Base-by-base conservation (phyloP, 2,329 filamentous ascomycete genomes). In the Sordariomycetes sp. region DNA sequence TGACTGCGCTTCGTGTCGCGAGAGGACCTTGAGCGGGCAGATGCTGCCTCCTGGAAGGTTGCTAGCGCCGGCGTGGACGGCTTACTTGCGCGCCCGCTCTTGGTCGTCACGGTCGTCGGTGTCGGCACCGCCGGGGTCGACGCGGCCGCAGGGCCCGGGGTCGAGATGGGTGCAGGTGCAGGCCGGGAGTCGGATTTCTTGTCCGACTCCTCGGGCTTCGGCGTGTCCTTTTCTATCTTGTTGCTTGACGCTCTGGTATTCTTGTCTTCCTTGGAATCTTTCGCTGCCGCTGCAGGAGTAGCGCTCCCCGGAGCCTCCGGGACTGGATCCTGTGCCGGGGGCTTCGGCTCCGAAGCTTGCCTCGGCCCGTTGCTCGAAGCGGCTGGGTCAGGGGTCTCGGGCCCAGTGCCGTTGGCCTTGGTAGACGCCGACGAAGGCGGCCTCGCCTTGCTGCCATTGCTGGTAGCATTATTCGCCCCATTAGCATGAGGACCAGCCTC, bases 1-100 rank as follows among this genome's bases (percentile, higher is more conserved):
- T 84, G 80, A 58, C 76, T 81, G 60, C 81, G 76, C 70, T 81
- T 85, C 24, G 40, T 22, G 11, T 20, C 28, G 28, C 82, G 75
- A 1, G 81, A 77, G 1, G 80, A 76, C 57, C 83, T 72, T 18
- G 82, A 76, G 58, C 82, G 74, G 1, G 76, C 68, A 2, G 77
- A 74, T 1, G 76, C 68, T 2, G 77, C 74, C 55, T 87, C 83
- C 40, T 82, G 79, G 62, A 86, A 85, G 3, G 76, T 80, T 5
- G 79, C 76, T 55, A 85, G 65, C 3, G 82, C 80, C 16, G 83
- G 84, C 1, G 84, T 87, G 3, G 83, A 86, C 2, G 83, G 83
- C 67, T 87, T 87, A 68, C 83, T 86, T 12, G 83, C 81, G 59
- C 83, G 76, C 2, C 83, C 83, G 61, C 82, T 86, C 71, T 87